phyloP scores from a whole-genome alignment of 306 rosid species.

The Malus fusca region DNA sequence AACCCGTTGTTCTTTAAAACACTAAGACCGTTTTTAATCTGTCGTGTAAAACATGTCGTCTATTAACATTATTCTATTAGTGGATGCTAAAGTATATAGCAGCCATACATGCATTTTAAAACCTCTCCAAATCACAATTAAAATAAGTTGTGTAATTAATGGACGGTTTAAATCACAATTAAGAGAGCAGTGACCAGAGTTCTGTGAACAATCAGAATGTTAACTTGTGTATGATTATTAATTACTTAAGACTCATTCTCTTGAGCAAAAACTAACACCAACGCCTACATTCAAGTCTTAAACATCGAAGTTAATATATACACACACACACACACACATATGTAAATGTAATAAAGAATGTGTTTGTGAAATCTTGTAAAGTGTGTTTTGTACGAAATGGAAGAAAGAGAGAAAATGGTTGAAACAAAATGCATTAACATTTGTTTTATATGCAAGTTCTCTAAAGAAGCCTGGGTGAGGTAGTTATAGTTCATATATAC shows the following conservation, averaged over 20 bases:
- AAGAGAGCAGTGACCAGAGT: neutral
- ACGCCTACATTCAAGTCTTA: neutral
- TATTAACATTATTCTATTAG: too few species aligned
- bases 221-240: neutral
- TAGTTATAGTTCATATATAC: neutral
- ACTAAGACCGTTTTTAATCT: too few species aligned
- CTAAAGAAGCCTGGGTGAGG: neutral
- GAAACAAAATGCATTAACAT: neutral
- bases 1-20: too few species aligned
- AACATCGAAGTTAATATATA: neutral
- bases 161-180: neutral
- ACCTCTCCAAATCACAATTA: too few species aligned
- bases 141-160: neutral
- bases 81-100: neutral
- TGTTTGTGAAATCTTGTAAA: neutral
- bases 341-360: neutral
- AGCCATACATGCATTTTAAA: neutral
- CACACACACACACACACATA: too few species aligned
- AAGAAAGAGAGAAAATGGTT: neutral
- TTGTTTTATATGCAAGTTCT: neutral
- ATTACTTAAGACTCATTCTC: neutral
- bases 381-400: neutral
- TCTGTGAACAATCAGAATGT: neutral
- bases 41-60: too few species aligned
- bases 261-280: neutral